These are phyloP conservation scores for Rutstroemia sp. DNA, from an alignment of 2,329 filamentous ascomycete species.

Conservation along the genomic window DNA sequence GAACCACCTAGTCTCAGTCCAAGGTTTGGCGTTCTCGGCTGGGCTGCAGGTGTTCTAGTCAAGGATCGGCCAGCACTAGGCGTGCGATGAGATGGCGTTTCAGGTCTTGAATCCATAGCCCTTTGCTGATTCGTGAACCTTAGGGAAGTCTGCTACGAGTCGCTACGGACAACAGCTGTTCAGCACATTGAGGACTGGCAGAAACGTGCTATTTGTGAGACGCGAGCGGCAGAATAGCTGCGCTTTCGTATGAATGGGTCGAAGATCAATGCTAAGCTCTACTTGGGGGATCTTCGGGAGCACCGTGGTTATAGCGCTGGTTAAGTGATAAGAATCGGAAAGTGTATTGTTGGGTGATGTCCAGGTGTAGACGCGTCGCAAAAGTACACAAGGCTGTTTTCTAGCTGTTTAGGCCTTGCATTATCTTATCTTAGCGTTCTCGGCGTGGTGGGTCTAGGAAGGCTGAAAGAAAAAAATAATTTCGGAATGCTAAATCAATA, in stretches of 20 bases:
- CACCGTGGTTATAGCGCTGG: no score
- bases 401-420: no score
- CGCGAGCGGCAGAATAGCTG: no score
- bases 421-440: constrained; percentile 9
- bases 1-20: constrained; percentile 19
- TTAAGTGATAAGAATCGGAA: not conserved
- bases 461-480: constrained; percentile 3
- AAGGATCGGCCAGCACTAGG: constrained; percentile 27
- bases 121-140: no score
- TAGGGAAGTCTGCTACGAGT: no score
- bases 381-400: no score
- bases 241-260: no score
- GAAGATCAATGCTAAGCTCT: no score
- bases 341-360: not conserved
- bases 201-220: no score
- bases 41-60: constrained; percentile 22
- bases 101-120: constrained; percentile 14
- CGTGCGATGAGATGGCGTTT: constrained; percentile 26
- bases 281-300: no score
- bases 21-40: constrained; percentile 22
- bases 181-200: no score
- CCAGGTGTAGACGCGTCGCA: not conserved
- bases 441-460: not conserved
- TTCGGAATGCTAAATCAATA: not conserved
- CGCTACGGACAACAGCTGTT: no score